Percentiles rank a stretch among this genome's conserved stretches.
Evolutionary conservation across 192 early-diverging fungal genomes (phyloP).

Genomic region (Coemansia guatemalensis): DNA sequence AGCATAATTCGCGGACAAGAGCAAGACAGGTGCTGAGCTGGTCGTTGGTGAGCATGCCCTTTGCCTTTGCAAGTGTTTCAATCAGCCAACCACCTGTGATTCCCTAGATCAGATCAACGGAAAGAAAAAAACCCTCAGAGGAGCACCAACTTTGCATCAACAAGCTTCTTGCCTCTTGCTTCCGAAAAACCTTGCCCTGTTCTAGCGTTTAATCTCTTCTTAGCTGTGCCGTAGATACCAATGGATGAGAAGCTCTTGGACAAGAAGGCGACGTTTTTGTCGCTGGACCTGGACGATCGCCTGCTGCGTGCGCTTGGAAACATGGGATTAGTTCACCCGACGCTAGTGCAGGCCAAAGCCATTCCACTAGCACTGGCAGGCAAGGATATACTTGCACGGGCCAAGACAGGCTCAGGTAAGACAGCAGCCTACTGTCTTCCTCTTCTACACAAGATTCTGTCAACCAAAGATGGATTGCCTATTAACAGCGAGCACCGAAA

Average conservation of each 20-base stretch:
- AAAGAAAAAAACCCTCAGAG: not conserved
- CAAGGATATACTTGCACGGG: slow-evolving; percentile 90
- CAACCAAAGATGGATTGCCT: slow-evolving; percentile 60
- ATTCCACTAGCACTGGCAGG: slow-evolving; percentile 91
- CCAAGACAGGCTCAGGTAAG: slow-evolving; percentile 95
- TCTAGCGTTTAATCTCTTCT: not conserved
- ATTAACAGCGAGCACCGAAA: slow-evolving; percentile 22
- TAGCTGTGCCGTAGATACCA: not conserved
- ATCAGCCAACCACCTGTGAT: not conserved
- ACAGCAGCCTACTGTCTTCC: slow-evolving; percentile 94
- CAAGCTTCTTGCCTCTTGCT: not conserved
- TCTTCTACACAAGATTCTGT: slow-evolving; percentile 86
- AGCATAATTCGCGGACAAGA: not conserved
- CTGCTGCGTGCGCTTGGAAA: slow-evolving; percentile 83
- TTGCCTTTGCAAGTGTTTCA: not conserved
- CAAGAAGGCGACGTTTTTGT: slow-evolving; percentile 53
- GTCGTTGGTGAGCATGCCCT: no score
- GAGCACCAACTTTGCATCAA: not conserved
- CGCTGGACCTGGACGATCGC: slow-evolving; percentile 84
- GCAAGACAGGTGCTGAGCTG: not conserved
- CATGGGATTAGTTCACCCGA: slow-evolving; percentile 81
- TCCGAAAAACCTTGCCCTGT: not conserved
- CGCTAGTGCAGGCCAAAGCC: slow-evolving; percentile 82
- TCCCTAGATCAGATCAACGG: not conserved
- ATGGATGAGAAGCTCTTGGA: slow-evolving; percentile 57